Conservation (phyloP, 306 rosid genomes). For the Mucuna pruriens region DNA sequence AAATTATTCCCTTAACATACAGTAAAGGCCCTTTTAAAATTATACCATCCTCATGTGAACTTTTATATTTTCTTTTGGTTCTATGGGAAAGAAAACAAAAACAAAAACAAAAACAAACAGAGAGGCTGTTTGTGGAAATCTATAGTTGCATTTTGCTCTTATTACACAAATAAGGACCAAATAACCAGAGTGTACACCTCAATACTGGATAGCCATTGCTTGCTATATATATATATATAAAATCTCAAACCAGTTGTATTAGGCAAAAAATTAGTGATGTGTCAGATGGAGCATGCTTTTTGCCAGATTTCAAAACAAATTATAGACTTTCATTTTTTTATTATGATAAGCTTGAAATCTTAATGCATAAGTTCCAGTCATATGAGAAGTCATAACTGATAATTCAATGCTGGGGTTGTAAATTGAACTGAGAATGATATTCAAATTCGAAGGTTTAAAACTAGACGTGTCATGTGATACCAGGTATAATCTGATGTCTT, state of each 20-base stretch:
- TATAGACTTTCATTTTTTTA: slow-evolving; percentile 30
- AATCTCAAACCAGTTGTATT: background rate
- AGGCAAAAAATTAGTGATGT: background rate
- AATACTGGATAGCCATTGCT: background rate
- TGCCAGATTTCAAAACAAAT: background rate
- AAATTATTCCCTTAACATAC: background rate
- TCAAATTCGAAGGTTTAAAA: slow-evolving; percentile 2
- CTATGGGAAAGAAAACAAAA: background rate
- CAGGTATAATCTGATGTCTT: slow-evolving; percentile 17
- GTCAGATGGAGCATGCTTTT: background rate
- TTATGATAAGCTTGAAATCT: background rate
- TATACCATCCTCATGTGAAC: background rate
- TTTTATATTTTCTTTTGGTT: background rate
- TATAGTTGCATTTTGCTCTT: background rate
- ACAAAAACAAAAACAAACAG: too few species aligned
- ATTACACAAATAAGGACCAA: background rate
- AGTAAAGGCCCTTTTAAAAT: background rate
- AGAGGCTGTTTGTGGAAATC: background rate
- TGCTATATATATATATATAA: background rate
- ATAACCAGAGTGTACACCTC: background rate
- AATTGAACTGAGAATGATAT: background rate
- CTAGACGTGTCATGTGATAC: background rate
- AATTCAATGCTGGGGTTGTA: background rate
- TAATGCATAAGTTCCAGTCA: background rate
- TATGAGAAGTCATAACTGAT: background rate